Evolutionary conservation across 129 eudicot genomes (phyloP).

Genomic region (Pseudognaphalium luteoalbum): DNA sequence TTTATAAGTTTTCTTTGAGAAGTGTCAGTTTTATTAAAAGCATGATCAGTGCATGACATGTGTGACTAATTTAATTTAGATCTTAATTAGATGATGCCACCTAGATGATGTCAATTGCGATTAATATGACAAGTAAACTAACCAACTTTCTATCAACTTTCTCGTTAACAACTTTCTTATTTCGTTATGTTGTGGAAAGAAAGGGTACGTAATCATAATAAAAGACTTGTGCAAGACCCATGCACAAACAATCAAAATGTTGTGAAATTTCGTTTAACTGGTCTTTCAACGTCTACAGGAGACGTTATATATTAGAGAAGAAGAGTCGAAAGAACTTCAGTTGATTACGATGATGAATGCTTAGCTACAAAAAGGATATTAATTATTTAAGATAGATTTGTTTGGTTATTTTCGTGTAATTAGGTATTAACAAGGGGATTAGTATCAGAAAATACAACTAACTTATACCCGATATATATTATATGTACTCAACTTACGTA

Average conservation of each 20-base stretch:
- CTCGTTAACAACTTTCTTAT: background rate
- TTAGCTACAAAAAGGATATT: too few relatives aligned
- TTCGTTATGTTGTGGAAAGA: background rate
- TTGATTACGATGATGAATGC: too few relatives aligned
- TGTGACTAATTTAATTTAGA: background rate
- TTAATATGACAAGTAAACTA: background rate
- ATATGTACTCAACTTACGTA: too few relatives aligned
- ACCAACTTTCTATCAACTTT: constrained; percentile 14
- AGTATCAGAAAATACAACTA: too few relatives aligned
- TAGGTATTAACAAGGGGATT: too few relatives aligned
- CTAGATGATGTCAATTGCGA: background rate
- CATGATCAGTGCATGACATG: background rate
- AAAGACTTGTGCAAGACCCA: constrained; percentile 3
- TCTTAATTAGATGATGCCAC: background rate
- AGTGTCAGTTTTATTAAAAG: too few relatives aligned
- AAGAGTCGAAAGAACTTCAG: background rate
- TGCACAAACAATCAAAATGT: constrained; percentile 3
- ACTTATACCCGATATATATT: too few relatives aligned
- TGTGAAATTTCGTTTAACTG: background rate
- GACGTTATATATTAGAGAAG: background rate
- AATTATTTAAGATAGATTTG: too few relatives aligned
- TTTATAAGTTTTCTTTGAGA: too few relatives aligned
- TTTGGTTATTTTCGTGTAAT: too few relatives aligned
- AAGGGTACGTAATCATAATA: background rate
- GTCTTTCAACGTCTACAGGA: background rate